Evolutionary conservation across 139 green algal genomes (phyloP), one percentile per base, ranked within the genome.

Genomic region (Monoraphidium neglectum): DNA sequence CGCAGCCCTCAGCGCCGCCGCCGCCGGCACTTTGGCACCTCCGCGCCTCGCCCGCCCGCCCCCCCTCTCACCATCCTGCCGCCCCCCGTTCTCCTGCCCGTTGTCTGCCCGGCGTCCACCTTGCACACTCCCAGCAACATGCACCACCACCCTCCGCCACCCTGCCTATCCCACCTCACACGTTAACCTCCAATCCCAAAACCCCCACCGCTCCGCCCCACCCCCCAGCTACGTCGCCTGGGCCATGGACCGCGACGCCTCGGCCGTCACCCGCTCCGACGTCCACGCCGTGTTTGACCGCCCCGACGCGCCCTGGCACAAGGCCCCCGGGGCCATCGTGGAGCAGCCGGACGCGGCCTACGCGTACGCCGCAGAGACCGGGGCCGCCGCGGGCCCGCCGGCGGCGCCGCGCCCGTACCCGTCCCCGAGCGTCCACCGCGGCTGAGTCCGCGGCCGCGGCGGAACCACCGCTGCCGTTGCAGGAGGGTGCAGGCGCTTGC

Each of bases 161-260:
- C 16, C 21, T 57, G 49, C 49, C 16, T 57, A n/a, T 57, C 16
- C 49, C 21, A 21, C 16, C 16, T 57, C 49, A 57, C 49, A n/a
- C 49, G 21, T 21, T n/a, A 16, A n/a, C 16, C 30, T 62, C 12
- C 54, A 62, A 5, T 26, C 30, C 6, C 6, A 24, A 13, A 26
- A 10, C 24, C 24, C 68, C 6, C 28, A 15, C 63, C 30, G 32
- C 38, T 23, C 54, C 54, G 26, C 3, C 13, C 23, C 32, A 16
- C 30, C 3, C 16, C 4, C 32, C 32, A 53, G 21, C 35, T 59
- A 36, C 54, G 23, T 60, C 3, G 49, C 63, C 56, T 80, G 74
- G 10, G 74, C 74, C 54, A 80, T 80, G 65, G 74, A 80, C 57
- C 65, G 74, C 24, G 74, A 80, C 38, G 53, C 65, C 1, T 35